A percentile compares a stretch with the other conserved stretches of the same genome.
phyloP scores from a whole-genome alignment of 1,284 basidiomycete species.

The Pseudozyma flocculosa region DNA sequence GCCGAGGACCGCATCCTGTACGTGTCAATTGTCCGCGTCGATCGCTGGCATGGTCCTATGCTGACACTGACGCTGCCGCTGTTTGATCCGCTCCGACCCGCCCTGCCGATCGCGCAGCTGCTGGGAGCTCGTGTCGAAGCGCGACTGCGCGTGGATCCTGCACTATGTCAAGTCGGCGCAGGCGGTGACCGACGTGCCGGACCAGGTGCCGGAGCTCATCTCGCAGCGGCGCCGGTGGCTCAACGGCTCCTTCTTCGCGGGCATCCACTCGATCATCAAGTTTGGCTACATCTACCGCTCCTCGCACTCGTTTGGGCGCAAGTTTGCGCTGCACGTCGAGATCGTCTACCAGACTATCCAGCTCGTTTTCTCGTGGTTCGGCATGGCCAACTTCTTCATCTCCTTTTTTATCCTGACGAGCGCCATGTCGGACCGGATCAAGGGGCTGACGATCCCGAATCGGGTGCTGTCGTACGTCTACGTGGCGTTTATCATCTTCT shows the following conservation, averaged over 20 bases:
- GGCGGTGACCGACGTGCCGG: slow-evolving; percentile 54
- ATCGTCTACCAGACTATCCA: slow-evolving; percentile 54
- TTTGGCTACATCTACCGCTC: slow-evolving; percentile 57
- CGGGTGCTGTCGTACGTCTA: slow-evolving; percentile 54
- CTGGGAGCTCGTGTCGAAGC: slow-evolving; percentile 53
- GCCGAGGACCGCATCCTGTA: too few relatives aligned
- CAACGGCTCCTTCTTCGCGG: slow-evolving; percentile 56
- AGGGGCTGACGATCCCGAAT: slow-evolving; percentile 45
- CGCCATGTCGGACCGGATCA: slow-evolving; percentile 39
- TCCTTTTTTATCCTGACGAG: slow-evolving; percentile 52
- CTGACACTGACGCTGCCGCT: too few relatives aligned
- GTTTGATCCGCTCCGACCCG: too few relatives aligned
- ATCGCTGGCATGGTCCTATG: too few relatives aligned
- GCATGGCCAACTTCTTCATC: slow-evolving; percentile 50
- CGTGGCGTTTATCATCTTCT: slow-evolving; percentile 55
- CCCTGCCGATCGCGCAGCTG: too few relatives aligned
- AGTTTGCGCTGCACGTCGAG: slow-evolving; percentile 53
- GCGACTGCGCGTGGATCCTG: slow-evolving; percentile 59
- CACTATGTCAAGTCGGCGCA: slow-evolving; percentile 55
- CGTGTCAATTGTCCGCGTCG: too few relatives aligned
- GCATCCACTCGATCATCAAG: slow-evolving; percentile 57
- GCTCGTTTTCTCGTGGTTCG: slow-evolving; percentile 55
- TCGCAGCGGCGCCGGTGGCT: slow-evolving; percentile 53
- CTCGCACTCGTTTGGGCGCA: slow-evolving; percentile 46
- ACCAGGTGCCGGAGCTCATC: slow-evolving; percentile 52